Percentiles rank a stretch among this genome's conserved stretches.
These are phyloP conservation scores for Heliamphora pulchella DNA, from an alignment of 179 eudicot species.

Conservation along the genomic window DNA sequence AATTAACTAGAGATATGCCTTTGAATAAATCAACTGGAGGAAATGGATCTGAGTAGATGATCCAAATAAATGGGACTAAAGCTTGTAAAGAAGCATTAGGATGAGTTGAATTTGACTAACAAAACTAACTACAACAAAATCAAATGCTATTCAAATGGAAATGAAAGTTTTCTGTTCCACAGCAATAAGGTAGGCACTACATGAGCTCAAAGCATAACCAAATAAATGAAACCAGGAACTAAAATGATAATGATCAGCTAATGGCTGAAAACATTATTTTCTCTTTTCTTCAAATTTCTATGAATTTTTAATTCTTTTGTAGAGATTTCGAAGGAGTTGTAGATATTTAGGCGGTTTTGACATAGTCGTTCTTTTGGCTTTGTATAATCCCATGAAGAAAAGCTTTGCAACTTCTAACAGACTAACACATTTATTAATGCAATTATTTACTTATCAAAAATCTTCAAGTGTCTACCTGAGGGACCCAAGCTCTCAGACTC, in stretches of 20 bases:
- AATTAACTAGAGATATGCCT: background rate
- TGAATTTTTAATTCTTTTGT: background rate
- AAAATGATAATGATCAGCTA: background rate
- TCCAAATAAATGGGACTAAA: background rate
- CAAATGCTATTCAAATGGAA: background rate
- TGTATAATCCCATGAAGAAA: background rate
- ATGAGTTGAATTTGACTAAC: background rate
- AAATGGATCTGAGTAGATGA: no score
- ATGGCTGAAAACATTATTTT: no score
- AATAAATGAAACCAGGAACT: constrained; percentile 5
- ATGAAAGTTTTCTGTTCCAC: background rate
- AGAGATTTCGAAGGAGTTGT: background rate
- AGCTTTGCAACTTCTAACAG: no score
- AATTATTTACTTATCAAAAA: background rate
- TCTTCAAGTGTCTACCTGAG: constrained; percentile 55
- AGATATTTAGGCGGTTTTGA: background rate
- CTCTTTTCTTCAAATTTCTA: background rate
- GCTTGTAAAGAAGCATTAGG: background rate
- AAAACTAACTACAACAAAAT: background rate
- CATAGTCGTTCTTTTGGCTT: constrained; percentile 1
- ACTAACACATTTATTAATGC: background rate
- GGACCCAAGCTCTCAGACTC: constrained; percentile 77
- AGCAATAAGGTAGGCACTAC: background rate
- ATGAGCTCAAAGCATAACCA: background rate
- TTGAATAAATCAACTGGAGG: background rate